These are phyloP conservation scores for Nemophila menziesii DNA, from an alignment of 257 asterid genomes.

Conservation along the genomic window DNA sequence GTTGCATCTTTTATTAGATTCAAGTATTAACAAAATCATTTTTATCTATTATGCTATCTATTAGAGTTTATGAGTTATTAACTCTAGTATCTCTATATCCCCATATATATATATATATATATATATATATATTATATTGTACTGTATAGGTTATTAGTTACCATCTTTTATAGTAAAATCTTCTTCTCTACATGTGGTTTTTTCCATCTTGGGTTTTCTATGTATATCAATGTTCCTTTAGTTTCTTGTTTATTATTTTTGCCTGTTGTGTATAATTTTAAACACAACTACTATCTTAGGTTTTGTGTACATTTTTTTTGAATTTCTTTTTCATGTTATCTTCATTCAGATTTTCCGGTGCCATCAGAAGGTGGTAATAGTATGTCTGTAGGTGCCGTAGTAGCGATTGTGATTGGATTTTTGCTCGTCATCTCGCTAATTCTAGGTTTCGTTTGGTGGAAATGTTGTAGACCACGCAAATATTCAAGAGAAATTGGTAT, in stretches of 20 bases:
- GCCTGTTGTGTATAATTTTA: too few relatives aligned
- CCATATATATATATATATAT: too few relatives aligned
- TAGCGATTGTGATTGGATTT: slow-evolving; percentile 38
- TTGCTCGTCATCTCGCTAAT: slow-evolving; percentile 20
- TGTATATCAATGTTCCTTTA: too few relatives aligned
- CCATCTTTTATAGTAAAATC: too few relatives aligned
- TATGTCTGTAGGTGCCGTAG: slow-evolving; percentile 34
- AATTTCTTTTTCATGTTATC: slow-evolving; percentile 6
- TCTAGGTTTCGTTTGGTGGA: slow-evolving; percentile 53
- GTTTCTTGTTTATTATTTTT: too few relatives aligned
- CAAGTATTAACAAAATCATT: neutral
- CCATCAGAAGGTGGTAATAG: slow-evolving; percentile 28
- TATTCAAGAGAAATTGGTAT: slow-evolving; percentile 18
- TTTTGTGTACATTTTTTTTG: neutral
- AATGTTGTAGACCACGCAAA: slow-evolving; percentile 23
- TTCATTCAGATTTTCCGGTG: slow-evolving; percentile 33
- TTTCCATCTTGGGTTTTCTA: too few relatives aligned
- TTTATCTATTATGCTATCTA: neutral
- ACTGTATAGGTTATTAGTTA: too few relatives aligned
- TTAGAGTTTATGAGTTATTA: too few relatives aligned
- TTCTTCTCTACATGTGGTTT: too few relatives aligned
- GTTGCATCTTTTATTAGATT: slow-evolving; percentile 8
- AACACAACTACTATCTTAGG: too few relatives aligned
- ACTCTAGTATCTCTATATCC: too few relatives aligned
- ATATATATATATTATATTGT: too few relatives aligned